Percentiles rank a stretch among this genome's conserved stretches.
These are phyloP conservation scores for Apocynum venetum DNA, from an alignment of 257 asterid genomes.

Conservation along the genomic window DNA sequence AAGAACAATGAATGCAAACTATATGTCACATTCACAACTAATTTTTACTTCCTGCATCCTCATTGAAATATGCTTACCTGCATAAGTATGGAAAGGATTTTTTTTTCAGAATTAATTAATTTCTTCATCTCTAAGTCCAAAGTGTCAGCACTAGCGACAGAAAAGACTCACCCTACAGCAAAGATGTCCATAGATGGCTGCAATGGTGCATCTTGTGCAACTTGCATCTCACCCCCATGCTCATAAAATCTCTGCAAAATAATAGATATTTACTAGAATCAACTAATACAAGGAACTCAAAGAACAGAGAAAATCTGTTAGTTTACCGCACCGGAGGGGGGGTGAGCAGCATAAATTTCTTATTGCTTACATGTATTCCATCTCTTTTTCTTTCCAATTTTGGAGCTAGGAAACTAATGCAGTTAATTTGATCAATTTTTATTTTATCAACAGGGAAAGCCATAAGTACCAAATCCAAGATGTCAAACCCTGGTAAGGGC, in stretches of 20 bases:
- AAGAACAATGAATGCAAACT: not conserved
- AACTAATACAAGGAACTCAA: not conserved
- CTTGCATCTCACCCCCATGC: constrained; percentile 85
- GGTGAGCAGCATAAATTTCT: not conserved
- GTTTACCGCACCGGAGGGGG: too few species aligned
- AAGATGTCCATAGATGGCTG: constrained; percentile 96
- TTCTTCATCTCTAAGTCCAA: constrained; percentile 1
- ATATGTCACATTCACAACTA: not conserved
- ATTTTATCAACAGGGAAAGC: not conserved
- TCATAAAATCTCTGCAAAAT: constrained; percentile 89
- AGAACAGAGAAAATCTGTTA: constrained; percentile 2
- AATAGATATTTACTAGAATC: constrained; percentile 9
- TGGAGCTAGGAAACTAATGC: not conserved
- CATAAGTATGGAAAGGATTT: not conserved
- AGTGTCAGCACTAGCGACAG: constrained; percentile 1
- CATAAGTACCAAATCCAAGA: not conserved
- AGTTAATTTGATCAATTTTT: not conserved
- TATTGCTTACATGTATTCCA: not conserved
- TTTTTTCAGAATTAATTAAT: not conserved
- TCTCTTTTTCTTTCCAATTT: not conserved
- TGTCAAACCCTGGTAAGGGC: not conserved
- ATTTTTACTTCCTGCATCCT: not conserved
- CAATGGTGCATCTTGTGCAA: constrained; percentile 75
- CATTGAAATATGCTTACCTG: not conserved
- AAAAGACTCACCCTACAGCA: constrained; percentile 83